Evolutionary conservation across 345 rosid species (phyloP).

Genomic region (Conringia planisiliqua): DNA sequence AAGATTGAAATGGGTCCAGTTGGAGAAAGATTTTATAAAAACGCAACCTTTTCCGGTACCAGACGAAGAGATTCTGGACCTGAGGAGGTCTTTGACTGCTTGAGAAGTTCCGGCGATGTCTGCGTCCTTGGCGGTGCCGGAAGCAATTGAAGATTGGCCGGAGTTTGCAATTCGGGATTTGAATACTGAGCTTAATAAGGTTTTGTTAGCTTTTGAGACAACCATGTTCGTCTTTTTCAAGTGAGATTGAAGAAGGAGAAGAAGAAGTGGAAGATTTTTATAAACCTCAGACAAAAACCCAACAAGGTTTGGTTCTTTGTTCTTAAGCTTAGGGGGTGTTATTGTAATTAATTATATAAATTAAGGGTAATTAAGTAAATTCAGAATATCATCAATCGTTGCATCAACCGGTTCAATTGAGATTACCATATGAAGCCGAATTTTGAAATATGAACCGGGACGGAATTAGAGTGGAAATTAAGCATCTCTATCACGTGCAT

Average conservation of each 20-base stretch:
- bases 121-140: background rate
- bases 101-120: conserved; percentile 34
- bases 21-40: background rate
- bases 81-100: conserved; percentile 23
- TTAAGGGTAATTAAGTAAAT: background rate
- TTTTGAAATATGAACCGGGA: no score
- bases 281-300: conserved; percentile 17
- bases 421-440: no score
- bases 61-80: background rate
- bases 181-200: conserved; percentile 23
- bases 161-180: background rate
- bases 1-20: background rate
- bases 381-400: no score
- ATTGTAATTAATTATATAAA: background rate
- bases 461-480: no score
- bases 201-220: conserved; percentile 15
- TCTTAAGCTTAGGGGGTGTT: background rate
- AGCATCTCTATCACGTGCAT: no score
- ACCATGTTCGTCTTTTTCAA: conserved; percentile 1
- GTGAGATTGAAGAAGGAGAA: background rate
- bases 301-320: background rate
- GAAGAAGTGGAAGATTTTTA: background rate
- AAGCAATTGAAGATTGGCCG: conserved; percentile 1
- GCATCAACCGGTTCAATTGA: no score
- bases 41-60: background rate